These are phyloP conservation scores for Fusarium verticillioides DNA, from an alignment of 2,329 filamentous ascomycete genomes.

Conservation along the genomic window DNA sequence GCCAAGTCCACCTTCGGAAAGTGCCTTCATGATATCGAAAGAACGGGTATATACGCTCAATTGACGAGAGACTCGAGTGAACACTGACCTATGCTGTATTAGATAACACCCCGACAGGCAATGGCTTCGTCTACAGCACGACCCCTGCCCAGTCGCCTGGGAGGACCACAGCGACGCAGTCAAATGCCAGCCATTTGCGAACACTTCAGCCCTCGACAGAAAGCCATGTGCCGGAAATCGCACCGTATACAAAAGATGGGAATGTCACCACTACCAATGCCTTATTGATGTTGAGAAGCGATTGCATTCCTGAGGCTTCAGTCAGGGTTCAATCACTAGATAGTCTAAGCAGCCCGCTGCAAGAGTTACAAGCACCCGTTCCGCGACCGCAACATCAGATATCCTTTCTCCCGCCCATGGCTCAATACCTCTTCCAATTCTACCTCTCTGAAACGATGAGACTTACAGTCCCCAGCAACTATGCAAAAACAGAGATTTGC, in stretches of 20 bases:
- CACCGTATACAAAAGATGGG: not conserved
- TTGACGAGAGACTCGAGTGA: rapidly evolving
- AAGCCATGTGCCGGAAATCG: rapidly evolving
- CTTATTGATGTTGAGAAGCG: not conserved
- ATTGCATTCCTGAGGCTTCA: not conserved
- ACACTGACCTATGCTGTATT: not conserved
- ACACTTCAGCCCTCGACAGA: rapidly evolving
- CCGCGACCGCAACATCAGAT: not conserved
- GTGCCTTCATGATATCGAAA: constrained; percentile 6
- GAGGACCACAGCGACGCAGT: not conserved
- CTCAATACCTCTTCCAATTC: constrained; percentile 24
- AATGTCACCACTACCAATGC: too few relatives aligned
- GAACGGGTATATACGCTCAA: not conserved
- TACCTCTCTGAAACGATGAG: constrained; percentile 31
- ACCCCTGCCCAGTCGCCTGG: not conserved
- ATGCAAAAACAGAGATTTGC: constrained; percentile 23
- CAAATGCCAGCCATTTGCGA: not conserved
- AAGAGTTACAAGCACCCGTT: not conserved
- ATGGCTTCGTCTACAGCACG: constrained; percentile 20
- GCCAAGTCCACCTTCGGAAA: constrained; percentile 27
- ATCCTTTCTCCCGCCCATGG: constrained; percentile 14
- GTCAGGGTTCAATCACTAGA: not conserved
- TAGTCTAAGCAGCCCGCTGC: not conserved
- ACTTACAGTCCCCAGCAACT: constrained; percentile 29
- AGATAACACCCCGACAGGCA: not conserved